Percentiles rank a stretch among this genome's conserved stretches.
Evolutionary conservation across 768 basidiomycete species (phyloP).

Genomic region (Tephrocybe sp.): DNA sequence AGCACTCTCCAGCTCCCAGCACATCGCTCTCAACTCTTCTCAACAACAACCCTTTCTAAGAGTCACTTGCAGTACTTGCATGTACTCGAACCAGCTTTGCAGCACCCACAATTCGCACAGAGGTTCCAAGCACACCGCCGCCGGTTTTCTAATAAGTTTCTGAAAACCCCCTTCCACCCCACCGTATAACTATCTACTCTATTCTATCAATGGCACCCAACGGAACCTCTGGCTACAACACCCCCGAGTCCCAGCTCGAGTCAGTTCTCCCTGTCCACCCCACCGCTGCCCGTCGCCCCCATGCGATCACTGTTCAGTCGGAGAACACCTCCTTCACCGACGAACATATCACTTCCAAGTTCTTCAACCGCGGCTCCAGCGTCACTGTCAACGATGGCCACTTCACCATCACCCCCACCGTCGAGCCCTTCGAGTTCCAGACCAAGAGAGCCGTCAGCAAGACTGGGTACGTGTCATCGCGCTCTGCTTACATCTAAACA

Average conservation of each 20-base stretch:
- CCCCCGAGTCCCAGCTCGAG: constrained; percentile 72
- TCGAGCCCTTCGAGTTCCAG: constrained; percentile 86
- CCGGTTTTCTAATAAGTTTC: constrained; percentile 60
- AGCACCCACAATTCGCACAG: constrained; percentile 86
- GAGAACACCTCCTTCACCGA: constrained; percentile 80
- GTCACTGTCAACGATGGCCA: constrained; percentile 73
- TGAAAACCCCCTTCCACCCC: constrained; percentile 33
- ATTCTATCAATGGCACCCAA: constrained; percentile 51
- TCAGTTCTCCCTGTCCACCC: constrained; percentile 76
- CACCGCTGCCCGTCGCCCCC: constrained; percentile 76
- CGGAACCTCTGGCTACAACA: constrained; percentile 67
- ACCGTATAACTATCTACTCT: constrained; percentile 17
- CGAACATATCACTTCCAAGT: constrained; percentile 82
- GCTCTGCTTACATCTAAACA: background rate
- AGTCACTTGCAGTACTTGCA: constrained; percentile 59
- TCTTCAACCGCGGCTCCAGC: constrained; percentile 74
- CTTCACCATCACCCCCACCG: constrained; percentile 76
- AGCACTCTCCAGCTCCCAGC: background rate
- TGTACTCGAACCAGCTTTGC: constrained; percentile 95
- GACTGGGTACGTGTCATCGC: constrained; percentile 71
- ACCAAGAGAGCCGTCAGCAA: constrained; percentile 83
- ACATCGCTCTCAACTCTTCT: constrained; percentile 9
- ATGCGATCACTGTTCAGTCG: constrained; percentile 78
- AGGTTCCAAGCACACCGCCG: constrained; percentile 82
- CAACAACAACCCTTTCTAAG: constrained; percentile 8